phyloP scores from a whole-genome alignment of 306 rosid genomes.

The Pterocarpus santalinus region DNA sequence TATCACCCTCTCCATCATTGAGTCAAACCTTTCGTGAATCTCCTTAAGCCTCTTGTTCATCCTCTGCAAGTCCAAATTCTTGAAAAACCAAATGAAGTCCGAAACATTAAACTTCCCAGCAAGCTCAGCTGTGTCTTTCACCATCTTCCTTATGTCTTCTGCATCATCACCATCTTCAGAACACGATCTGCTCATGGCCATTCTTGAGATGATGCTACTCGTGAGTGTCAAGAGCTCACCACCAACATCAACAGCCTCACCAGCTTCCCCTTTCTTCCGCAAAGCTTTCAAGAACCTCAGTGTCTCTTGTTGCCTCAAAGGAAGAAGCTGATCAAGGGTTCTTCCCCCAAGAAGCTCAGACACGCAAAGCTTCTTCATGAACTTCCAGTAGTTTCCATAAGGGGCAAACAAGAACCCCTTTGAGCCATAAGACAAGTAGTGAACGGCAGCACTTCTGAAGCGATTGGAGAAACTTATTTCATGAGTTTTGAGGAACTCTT shows the following conservation, averaged over 20 bases:
- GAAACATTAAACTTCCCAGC: slow-evolving; percentile 62
- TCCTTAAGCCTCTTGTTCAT: slow-evolving; percentile 49
- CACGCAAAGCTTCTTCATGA: slow-evolving; percentile 65
- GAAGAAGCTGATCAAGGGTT: slow-evolving; percentile 51
- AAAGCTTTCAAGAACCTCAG: slow-evolving; percentile 39
- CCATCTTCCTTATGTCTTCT: slow-evolving; percentile 51
- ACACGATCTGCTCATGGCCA: slow-evolving; percentile 53
- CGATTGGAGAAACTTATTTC: slow-evolving; percentile 60
- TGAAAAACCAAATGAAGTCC: slow-evolving; percentile 64
- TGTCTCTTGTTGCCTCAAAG: slow-evolving; percentile 60
- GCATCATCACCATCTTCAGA: slow-evolving; percentile 50
- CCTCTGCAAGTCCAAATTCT: slow-evolving; percentile 62
- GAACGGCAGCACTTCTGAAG: not conserved
- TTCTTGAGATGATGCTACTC: slow-evolving; percentile 59
- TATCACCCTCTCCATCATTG: slow-evolving; percentile 61
- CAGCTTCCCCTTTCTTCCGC: slow-evolving; percentile 37
- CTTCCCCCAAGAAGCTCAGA: slow-evolving; percentile 67
- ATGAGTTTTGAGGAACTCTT: slow-evolving; percentile 57
- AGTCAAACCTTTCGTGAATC: slow-evolving; percentile 55
- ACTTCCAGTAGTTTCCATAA: slow-evolving; percentile 62
- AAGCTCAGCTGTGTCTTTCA: slow-evolving; percentile 50
- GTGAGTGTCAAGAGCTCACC: slow-evolving; percentile 52
- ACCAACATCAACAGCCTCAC: slow-evolving; percentile 57
- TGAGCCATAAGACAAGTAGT: slow-evolving; percentile 16
- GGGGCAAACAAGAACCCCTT: slow-evolving; percentile 46